Conservation (phyloP, 2,329 filamentous ascomycete genomes). For the Ascochyta lentis region DNA sequence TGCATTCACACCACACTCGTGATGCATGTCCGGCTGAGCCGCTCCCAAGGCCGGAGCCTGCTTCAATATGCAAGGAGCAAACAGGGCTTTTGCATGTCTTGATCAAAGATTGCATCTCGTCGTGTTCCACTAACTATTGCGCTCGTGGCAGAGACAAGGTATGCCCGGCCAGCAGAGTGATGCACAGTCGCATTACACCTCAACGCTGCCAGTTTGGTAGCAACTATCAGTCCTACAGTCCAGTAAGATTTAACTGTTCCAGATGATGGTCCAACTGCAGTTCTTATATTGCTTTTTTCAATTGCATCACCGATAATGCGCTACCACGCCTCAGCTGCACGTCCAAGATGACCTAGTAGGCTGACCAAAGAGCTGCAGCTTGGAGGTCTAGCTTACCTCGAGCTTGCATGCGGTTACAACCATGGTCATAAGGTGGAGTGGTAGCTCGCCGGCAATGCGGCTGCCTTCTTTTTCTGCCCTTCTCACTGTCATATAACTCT, state of each 20-base stretch:
- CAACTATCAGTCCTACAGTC: conserved; percentile 16
- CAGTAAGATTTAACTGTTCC: conserved; percentile 19
- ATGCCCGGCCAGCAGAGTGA: conserved; percentile 23
- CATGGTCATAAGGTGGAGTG: conserved; percentile 35
- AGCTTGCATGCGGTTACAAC: conserved; percentile 30
- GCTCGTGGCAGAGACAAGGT: conserved; percentile 9
- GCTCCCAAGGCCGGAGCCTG: conserved; percentile 26
- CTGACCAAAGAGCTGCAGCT: conserved; percentile 37
- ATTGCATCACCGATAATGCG: conserved; percentile 25
- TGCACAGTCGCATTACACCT: conserved; percentile 20
- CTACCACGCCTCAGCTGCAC: conserved; percentile 26
- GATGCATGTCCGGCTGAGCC: conserved; percentile 35
- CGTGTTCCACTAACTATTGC: not conserved
- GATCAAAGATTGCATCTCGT: not conserved
- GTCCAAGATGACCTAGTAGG: conserved; percentile 39
- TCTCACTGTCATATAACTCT: not conserved
- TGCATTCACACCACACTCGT: conserved; percentile 10
- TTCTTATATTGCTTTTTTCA: not conserved
- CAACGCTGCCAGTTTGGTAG: conserved; percentile 32
- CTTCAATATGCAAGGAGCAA: conserved; percentile 26
- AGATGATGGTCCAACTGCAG: not conserved
- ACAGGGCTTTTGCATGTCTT: conserved; percentile 28
- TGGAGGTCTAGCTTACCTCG: conserved; percentile 35
- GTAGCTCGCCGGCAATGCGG: conserved; percentile 22
- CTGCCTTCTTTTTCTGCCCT: conserved; percentile 15